Evolutionary conservation across 352 stramenopile genomes (phyloP).

Genomic region (Aphanomyces invadans): DNA sequence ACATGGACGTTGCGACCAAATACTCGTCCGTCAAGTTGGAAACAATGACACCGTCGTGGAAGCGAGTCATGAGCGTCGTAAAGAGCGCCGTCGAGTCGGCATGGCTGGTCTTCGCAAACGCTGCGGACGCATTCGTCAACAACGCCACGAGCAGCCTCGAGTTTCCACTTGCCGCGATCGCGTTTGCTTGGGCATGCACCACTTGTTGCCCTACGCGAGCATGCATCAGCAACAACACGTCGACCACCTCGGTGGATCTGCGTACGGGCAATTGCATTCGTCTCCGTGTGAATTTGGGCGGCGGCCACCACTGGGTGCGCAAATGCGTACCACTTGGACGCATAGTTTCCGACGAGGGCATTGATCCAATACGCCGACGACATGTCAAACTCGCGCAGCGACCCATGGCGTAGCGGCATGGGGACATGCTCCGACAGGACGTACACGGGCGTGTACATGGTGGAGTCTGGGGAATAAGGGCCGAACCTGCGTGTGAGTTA

Average conservation of each 20-base stretch:
- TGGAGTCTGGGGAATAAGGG: conserved; percentile 84
- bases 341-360: conserved; percentile 79
- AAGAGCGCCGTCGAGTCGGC: conserved; percentile 51
- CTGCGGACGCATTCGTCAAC: conserved; percentile 45
- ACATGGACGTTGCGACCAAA: not conserved
- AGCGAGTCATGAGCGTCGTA: conserved; percentile 52
- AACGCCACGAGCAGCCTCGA: conserved; percentile 40
- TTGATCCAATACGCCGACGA: conserved; percentile 68
- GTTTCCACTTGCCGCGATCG: conserved; percentile 35
- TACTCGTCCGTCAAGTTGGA: conserved; percentile 33
- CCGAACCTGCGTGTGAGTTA: conserved; percentile 35
- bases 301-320: conserved; percentile 51
- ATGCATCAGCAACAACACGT: too few species aligned
- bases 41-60: conserved; percentile 76
- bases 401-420: conserved; percentile 39
- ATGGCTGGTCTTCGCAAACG: conserved; percentile 46
- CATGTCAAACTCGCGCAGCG: conserved; percentile 54
- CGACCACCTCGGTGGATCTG: too few species aligned
- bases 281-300: conserved; percentile 54
- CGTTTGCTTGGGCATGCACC: conserved; percentile 27
- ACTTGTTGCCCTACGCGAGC: conserved; percentile 33
- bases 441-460: conserved; percentile 87
- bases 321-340: conserved; percentile 59
- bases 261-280: not conserved
- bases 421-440: conserved; percentile 47